Base-by-base conservation (phyloP, 2,329 filamentous ascomycete species). In the Aspergillus sp. region DNA sequence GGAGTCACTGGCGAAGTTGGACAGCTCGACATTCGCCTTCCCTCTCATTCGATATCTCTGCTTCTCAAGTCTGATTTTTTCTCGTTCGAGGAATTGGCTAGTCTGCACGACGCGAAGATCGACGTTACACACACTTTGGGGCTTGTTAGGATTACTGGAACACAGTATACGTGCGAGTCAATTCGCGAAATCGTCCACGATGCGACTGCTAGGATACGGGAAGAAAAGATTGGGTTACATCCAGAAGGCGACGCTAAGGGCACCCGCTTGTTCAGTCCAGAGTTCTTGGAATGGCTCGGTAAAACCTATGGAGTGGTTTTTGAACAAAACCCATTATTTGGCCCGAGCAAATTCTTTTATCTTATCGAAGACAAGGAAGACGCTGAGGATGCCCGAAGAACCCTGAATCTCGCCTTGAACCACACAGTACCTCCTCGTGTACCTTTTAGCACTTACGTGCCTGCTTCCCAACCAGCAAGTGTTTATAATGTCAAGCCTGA, bases 31-130 rank as follows among this genome's bases (percentile, higher is more conserved):
- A 52, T 70, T 6, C 55, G 49, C 11, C 47, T 70, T 10, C 53
- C 59, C 6, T 40, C 53, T 9, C 46, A 51, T 6, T 47, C 47
- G 6, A 47, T 70, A 13, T 56, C 56, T 6, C 44, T 69, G 19
- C 58, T 70, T 8, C 42, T 63, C 10, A 50, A 56, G 33, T 61
- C 66, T 2, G 49, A 60, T 12, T 45, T 60, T 38, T 65, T 64
- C 39, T 68, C 66, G 3, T 62, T 69, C 33, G 62, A 66, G 37
- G 60, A 64, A 27, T 37, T 70, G 37, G 64, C 68, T 12, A 55
- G 50, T 39, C 48, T 65, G 3, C 53, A 66, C 39, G 56, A 56
- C 27, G 62, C 57, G 8, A 63, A 60, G 13, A 67, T 70, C 32
- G 66, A 70, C 44, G 50, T 68, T 30, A 62, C 58, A 1, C 56